A percentile compares a stretch with the other conserved stretches of the same genome.
Conservation (phyloP, 371 early-diverging fungal species). For the Syncephalastrum sp. region DNA sequence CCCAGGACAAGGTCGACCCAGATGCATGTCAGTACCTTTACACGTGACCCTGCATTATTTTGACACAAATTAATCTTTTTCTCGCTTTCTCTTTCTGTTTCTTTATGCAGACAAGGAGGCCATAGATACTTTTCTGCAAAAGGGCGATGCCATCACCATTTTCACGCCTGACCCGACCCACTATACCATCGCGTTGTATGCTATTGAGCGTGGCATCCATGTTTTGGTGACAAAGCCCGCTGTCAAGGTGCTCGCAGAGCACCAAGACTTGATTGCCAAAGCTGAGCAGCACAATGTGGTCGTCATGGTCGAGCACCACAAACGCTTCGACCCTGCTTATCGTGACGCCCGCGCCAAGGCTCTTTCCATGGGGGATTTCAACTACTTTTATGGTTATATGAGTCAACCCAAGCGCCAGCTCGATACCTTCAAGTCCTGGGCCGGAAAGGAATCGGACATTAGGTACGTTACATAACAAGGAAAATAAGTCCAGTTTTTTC, state of each 20-base stretch:
- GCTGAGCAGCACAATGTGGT: constrained; percentile 42
- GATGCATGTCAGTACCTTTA: constrained; percentile 27
- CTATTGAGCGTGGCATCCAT: constrained; percentile 43
- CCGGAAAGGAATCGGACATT: constrained; percentile 49
- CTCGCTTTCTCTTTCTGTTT: not conserved
- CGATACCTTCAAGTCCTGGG: constrained; percentile 49
- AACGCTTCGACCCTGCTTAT: constrained; percentile 53
- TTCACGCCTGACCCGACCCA: constrained; percentile 59
- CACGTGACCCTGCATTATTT: too few species aligned
- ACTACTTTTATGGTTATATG: constrained; percentile 51
- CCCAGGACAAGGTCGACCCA: constrained; percentile 27
- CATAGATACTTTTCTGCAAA: constrained; percentile 33
- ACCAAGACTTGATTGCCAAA: constrained; percentile 30
- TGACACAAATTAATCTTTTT: not conserved
- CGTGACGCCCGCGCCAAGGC: constrained; percentile 24
- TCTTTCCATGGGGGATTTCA: constrained; percentile 36
- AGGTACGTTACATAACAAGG: constrained; percentile 9
- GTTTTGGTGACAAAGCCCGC: constrained; percentile 53
- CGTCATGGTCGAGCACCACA: constrained; percentile 49
- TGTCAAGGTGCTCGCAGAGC: constrained; percentile 41
- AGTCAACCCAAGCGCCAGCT: constrained; percentile 52
- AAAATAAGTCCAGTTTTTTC: too few species aligned
- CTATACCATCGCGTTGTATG: constrained; percentile 42
- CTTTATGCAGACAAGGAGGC: constrained; percentile 35
- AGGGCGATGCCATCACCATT: constrained; percentile 48